Conservation (phyloP, 116 monocot species). For the Iris pallida region DNA sequence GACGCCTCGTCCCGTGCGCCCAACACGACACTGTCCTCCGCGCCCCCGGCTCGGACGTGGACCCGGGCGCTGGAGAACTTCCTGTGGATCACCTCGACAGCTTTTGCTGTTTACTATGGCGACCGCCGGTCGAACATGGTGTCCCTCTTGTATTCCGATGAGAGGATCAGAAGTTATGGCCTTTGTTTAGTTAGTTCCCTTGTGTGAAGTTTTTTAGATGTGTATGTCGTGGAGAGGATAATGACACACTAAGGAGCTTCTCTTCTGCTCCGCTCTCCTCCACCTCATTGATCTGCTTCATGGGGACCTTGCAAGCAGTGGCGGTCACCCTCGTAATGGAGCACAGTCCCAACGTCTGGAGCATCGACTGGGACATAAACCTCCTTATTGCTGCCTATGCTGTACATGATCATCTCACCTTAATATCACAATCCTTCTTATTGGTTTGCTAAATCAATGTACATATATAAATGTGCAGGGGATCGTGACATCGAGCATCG, state of each 20-base stretch:
- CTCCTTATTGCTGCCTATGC: slow-evolving; percentile 94
- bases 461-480: slow-evolving; percentile 25
- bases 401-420: slow-evolving; percentile 33
- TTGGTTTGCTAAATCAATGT: background rate
- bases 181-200: background rate
- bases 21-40: background rate
- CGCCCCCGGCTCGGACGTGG: slow-evolving; percentile 6
- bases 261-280: slow-evolving; percentile 33
- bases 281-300: slow-evolving; percentile 54
- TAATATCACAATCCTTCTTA: background rate
- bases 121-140: slow-evolving; percentile 21
- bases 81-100: slow-evolving; percentile 11
- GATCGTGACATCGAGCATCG: slow-evolving; percentile 77
- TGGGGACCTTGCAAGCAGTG: slow-evolving; percentile 55
- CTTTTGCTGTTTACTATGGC: slow-evolving; percentile 19
- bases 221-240: too few species aligned
- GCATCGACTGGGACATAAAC: slow-evolving; percentile 84
- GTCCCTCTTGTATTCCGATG: slow-evolving; percentile 19
- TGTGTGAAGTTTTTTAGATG: background rate
- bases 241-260: slow-evolving; percentile 42
- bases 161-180: slow-evolving; percentile 18
- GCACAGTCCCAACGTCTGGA: slow-evolving; percentile 40
- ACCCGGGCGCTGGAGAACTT: slow-evolving; percentile 11
- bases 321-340: slow-evolving; percentile 56
- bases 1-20: slow-evolving; percentile 2